These are phyloP conservation scores for Flagelloscypha sp. DNA, from an alignment of 768 basidiomycete species.

Conservation along the genomic window DNA sequence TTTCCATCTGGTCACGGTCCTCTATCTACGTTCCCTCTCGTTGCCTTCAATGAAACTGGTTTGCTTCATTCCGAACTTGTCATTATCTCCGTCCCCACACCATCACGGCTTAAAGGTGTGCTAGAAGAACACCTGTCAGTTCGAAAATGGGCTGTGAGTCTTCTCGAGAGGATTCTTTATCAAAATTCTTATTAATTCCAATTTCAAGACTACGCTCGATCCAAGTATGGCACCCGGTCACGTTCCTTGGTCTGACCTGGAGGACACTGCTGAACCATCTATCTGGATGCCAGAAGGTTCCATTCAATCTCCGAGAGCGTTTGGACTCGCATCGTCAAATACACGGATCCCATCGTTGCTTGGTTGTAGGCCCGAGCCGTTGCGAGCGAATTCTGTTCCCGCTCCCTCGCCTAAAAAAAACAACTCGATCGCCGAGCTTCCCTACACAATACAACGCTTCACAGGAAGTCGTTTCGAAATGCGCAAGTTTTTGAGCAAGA, in stretches of 20 bases:
- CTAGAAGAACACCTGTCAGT: conserved; percentile 31
- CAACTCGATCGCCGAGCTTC: conserved; percentile 8
- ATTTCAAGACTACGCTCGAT: conserved; percentile 20
- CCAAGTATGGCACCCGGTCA: conserved; percentile 28
- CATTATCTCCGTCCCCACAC: conserved; percentile 27
- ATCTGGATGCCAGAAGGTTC: conserved; percentile 38
- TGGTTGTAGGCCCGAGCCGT: no score
- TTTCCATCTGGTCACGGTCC: no score
- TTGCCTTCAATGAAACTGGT: no score
- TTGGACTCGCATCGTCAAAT: conserved; percentile 14
- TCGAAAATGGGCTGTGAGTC: conserved; percentile 33
- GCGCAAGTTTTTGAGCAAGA: conserved; percentile 28
- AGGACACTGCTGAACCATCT: conserved; percentile 9
- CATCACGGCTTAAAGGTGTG: conserved; percentile 29
- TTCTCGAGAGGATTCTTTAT: no score
- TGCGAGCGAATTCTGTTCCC: no score
- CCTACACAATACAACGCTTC: conserved; percentile 9
- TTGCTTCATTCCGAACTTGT: no score
- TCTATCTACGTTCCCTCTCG: no score
- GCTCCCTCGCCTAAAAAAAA: conserved; percentile 2
- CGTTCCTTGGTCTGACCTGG: conserved; percentile 27
- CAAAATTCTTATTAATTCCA: conserved; percentile 1
- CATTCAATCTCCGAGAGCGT: conserved; percentile 24
- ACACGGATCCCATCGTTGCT: no score
- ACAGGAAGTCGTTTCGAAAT: conserved; percentile 14